These are phyloP conservation scores for Cornus controversa DNA, from an alignment of 148 eudicot species.

Conservation along the genomic window DNA sequence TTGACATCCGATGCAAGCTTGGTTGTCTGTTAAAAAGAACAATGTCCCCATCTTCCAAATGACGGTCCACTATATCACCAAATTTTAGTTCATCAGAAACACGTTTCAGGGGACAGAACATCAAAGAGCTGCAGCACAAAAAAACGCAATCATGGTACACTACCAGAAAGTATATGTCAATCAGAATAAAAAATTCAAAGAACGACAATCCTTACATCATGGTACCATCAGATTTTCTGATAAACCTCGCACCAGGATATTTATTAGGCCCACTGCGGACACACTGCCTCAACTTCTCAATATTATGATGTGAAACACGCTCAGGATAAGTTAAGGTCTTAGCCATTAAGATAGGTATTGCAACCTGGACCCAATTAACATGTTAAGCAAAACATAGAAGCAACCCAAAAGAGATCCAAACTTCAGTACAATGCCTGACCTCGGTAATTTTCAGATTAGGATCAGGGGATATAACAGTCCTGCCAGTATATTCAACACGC, in stretches of 20 bases:
- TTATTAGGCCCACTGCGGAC: conserved; percentile 86
- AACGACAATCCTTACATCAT: conserved; percentile 42
- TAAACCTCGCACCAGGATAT: conserved; percentile 88
- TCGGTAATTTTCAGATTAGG: conserved; percentile 96
- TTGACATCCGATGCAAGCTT: conserved; percentile 98
- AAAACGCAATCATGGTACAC: neutral
- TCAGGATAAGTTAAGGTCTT: conserved; percentile 83
- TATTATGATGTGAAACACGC: conserved; percentile 79
- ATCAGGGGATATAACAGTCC: conserved; percentile 98
- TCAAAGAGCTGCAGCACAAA: conserved; percentile 58
- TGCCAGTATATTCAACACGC: conserved; percentile 97
- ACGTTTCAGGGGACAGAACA: conserved; percentile 58
- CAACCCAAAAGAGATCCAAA: neutral
- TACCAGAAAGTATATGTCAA: neutral
- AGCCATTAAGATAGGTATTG: conserved; percentile 86
- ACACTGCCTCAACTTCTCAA: conserved; percentile 89
- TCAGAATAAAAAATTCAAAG: neutral
- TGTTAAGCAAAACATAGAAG: neutral
- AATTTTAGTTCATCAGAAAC: conserved; percentile 81
- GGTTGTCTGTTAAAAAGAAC: conserved; percentile 98
- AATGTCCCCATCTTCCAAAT: conserved; percentile 91
- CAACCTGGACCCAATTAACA: conserved; percentile 61
- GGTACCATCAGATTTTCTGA: conserved; percentile 60
- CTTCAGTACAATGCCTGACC: conserved; percentile 37
- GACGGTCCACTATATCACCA: conserved; percentile 85